These are phyloP conservation scores for Acanthamoeba triangularis DNA, from an alignment of 208 protist species.

Conservation along the genomic window DNA sequence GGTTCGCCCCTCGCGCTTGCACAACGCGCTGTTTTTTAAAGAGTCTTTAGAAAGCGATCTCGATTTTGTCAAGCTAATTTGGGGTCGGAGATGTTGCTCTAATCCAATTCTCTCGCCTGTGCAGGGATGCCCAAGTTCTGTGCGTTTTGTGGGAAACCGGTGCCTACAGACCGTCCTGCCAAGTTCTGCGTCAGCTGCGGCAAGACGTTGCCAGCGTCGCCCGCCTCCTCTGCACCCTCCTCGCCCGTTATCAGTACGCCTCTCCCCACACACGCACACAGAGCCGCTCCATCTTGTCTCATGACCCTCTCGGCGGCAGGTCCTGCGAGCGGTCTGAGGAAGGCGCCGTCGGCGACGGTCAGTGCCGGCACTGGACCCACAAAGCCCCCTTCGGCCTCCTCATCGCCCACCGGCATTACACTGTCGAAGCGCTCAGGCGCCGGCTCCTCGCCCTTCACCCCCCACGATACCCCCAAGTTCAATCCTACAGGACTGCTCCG, in stretches of 20 bases:
- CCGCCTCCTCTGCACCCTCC: conserved; percentile 5
- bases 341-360: neutral
- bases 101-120: neutral
- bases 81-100: neutral
- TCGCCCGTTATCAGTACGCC: conserved; percentile 14
- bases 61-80: neutral
- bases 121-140: conserved; percentile 36
- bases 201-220: conserved; percentile 22
- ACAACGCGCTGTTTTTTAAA: neutral
- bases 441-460: neutral
- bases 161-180: neutral
- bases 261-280: neutral
- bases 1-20: neutral
- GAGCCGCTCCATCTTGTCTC: neutral
- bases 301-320: neutral
- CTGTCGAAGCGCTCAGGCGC: neutral
- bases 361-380: neutral
- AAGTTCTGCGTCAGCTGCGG: conserved; percentile 60
- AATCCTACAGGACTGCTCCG: conserved; percentile 6
- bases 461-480: conserved; percentile 30
- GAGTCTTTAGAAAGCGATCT: no score
- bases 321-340: conserved; percentile 2
- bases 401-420: neutral
- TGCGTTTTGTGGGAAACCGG: conserved; percentile 26
- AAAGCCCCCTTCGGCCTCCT: neutral